phyloP scores from a whole-genome alignment of 345 rosid genomes.

The Iberis pinnata region DNA sequence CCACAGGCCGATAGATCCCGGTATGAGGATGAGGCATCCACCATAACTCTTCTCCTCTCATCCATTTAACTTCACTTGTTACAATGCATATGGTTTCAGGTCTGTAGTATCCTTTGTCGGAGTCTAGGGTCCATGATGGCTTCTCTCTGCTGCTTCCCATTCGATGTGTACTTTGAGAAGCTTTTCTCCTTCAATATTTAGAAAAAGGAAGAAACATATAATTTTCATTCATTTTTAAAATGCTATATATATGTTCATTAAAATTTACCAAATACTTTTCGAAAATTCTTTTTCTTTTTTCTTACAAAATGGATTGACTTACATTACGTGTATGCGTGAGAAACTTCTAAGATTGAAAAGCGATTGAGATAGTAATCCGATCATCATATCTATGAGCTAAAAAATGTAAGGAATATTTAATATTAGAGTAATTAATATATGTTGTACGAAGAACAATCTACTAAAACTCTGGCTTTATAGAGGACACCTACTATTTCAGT shows the following conservation, averaged over 20 bases:
- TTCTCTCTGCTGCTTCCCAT: slow-evolving; percentile 14
- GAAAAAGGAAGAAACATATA: not conserved
- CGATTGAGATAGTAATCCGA: slow-evolving; percentile 17
- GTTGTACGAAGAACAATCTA: too few relatives aligned
- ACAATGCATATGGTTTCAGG: slow-evolving; percentile 10
- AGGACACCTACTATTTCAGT: too few relatives aligned
- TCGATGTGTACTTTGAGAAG: slow-evolving; percentile 8
- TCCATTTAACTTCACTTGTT: not conserved
- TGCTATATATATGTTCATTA: not conserved
- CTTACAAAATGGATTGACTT: slow-evolving; percentile 6
- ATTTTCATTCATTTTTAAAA: not conserved
- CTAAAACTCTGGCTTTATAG: not conserved
- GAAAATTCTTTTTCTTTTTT: not conserved
- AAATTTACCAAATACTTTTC: not conserved
- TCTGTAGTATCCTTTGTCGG: slow-evolving; percentile 10
- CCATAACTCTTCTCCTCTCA: slow-evolving; percentile 24
- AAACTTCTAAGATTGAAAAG: slow-evolving; percentile 12
- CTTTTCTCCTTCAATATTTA: slow-evolving; percentile 9
- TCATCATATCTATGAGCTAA: not conserved
- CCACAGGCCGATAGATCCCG: slow-evolving; percentile 22
- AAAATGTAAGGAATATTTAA: not conserved
- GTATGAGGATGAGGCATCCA: slow-evolving; percentile 27
- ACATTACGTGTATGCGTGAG: slow-evolving; percentile 9
- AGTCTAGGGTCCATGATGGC: slow-evolving; percentile 17
- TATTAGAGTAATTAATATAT: not conserved